Conservation (phyloP, 1,284 basidiomycete species). For the Rhodotorula glutinis region DNA sequence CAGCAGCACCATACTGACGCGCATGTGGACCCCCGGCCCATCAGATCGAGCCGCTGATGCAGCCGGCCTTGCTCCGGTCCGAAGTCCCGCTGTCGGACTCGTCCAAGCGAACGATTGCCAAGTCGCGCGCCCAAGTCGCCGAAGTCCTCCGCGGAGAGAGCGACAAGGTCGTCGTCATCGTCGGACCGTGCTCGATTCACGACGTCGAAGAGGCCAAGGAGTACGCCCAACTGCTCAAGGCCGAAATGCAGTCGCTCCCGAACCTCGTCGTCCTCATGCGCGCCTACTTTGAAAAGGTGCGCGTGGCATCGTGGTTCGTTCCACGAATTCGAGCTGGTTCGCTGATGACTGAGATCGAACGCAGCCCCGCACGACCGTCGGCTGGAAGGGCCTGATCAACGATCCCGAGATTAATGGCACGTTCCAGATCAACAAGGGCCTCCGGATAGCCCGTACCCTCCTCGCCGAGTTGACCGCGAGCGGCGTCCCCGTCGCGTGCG, state of each 20-base stretch:
- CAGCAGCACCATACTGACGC: neutral
- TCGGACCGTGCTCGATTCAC: constrained; percentile 97
- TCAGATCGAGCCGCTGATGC: constrained; percentile 72
- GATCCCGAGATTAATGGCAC: constrained; percentile 65
- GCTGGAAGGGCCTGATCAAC: constrained; percentile 65
- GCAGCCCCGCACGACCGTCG: constrained; percentile 73
- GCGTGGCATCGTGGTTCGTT: too few species aligned
- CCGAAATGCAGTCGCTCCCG: constrained; percentile 61
- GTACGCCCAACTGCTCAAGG: constrained; percentile 75
- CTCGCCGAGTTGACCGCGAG: constrained; percentile 83
- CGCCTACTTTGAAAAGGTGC: constrained; percentile 69
- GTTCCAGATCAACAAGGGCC: constrained; percentile 96
- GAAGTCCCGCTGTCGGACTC: constrained; percentile 64
- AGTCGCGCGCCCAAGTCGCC: constrained; percentile 72
- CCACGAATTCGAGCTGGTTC: too few species aligned
- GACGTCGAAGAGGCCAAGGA: constrained; percentile 76
- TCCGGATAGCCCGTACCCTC: constrained; percentile 78
- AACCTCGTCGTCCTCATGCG: constrained; percentile 91
- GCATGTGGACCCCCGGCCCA: too few species aligned
- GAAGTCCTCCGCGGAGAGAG: constrained; percentile 77
- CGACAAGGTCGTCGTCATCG: constrained; percentile 79
- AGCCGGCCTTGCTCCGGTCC: constrained; percentile 80
- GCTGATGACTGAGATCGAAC: constrained; percentile 46
- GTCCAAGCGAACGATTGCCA: constrained; percentile 63
- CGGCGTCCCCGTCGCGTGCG: constrained; percentile 89